Conservation (phyloP, 495 filamentous ascomycete genomes). For the Aspergillus egyptiacus region DNA sequence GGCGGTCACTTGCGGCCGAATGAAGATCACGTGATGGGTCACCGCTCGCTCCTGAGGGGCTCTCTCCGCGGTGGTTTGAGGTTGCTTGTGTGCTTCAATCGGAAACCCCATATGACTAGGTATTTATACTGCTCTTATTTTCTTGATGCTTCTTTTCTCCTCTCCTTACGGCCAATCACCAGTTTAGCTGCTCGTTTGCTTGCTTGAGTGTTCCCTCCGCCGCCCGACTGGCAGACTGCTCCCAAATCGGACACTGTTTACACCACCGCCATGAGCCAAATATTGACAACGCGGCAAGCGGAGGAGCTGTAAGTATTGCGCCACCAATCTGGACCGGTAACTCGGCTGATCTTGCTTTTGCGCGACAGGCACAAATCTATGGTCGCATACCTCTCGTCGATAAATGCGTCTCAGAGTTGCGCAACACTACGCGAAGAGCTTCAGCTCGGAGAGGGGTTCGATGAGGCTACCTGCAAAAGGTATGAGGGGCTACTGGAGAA, state of each 20-base stretch:
- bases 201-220: neutral
- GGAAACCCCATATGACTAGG: neutral
- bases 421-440: constrained; percentile 51
- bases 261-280: constrained; percentile 51
- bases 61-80: constrained; percentile 2
- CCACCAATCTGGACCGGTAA: constrained; percentile 27
- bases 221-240: neutral
- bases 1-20: neutral
- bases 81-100: neutral
- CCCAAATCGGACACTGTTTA: neutral
- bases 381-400: constrained; percentile 73
- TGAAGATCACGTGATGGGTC: neutral
- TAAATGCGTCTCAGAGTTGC: constrained; percentile 57
- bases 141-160: neutral
- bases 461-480: constrained; percentile 72
- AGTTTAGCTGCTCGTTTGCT: neutral
- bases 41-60: neutral
- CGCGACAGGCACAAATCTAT: constrained; percentile 73
- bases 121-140: neutral
- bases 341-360: constrained; percentile 1
- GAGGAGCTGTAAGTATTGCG: constrained; percentile 68
- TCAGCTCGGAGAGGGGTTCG: constrained; percentile 62
- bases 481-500: constrained; percentile 88
- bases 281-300: constrained; percentile 69
- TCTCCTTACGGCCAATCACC: neutral